Evolutionary conservation across 2,329 filamentous ascomycete genomes (phyloP).

Genomic region (Leptodontidium sp.): DNA sequence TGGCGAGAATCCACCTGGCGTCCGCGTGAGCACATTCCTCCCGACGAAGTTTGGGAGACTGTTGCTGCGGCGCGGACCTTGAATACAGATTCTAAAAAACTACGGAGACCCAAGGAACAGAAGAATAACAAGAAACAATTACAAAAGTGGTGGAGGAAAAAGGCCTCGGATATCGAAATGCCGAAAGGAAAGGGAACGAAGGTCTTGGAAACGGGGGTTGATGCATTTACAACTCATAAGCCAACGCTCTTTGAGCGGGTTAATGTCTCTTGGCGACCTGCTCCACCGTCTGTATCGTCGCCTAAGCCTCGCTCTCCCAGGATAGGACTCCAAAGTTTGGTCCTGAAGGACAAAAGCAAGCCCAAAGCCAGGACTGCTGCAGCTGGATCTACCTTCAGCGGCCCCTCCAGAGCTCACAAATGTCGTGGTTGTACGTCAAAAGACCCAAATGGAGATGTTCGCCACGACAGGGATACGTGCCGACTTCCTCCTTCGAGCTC

Average conservation of each 20-base stretch:
- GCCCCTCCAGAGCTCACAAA: neutral
- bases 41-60: constrained; percentile 3
- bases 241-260: neutral
- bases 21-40: constrained; percentile 7
- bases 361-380: neutral
- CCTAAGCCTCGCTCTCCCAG: neutral
- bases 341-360: neutral
- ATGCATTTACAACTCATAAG: neutral
- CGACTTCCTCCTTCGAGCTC: neutral
- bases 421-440: neutral
- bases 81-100: neutral
- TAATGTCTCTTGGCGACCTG: neutral
- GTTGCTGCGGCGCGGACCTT: neutral
- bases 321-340: neutral
- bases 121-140: neutral
- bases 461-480: neutral
- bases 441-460: neutral
- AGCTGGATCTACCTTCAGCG: no score
- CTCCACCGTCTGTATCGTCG: neutral
- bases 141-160: constrained; percentile 7
- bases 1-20: constrained; percentile 5
- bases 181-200: neutral
- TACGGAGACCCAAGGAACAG: neutral
- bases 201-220: neutral
- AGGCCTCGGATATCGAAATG: neutral